Conservation (phyloP, 1,139 yeast species). For the Hemisphaericaspora subhashii region DNA sequence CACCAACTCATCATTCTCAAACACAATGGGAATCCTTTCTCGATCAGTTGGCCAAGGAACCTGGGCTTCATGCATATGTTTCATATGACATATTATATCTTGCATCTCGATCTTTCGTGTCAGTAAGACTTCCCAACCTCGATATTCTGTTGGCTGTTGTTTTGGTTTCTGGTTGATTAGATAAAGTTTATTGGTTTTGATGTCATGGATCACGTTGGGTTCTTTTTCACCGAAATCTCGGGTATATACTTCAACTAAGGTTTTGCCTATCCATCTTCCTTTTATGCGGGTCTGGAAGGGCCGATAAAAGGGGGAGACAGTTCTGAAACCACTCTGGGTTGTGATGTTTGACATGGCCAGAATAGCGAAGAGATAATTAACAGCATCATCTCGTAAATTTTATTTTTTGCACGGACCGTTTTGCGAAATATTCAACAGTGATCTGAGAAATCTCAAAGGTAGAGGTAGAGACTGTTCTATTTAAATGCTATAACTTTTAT, state of each 20-base stretch:
- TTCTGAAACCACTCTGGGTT: slow-evolving; percentile 43
- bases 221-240: slow-evolving; percentile 44
- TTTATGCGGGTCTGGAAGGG: slow-evolving; percentile 43
- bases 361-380: neutral
- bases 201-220: slow-evolving; percentile 25
- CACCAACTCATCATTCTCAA: slow-evolving; percentile 48
- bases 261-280: slow-evolving; percentile 48
- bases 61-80: slow-evolving; percentile 67
- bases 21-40: slow-evolving; percentile 38
- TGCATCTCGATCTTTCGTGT: slow-evolving; percentile 36
- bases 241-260: slow-evolving; percentile 43
- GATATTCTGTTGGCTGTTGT: slow-evolving; percentile 18
- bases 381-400: too few species aligned
- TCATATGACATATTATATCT: slow-evolving; percentile 47
- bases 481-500: too few species aligned
- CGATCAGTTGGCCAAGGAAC: slow-evolving; percentile 25
- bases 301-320: slow-evolving; percentile 48
- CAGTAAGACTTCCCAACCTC: slow-evolving; percentile 25
- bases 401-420: too few species aligned
- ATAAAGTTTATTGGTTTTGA: slow-evolving; percentile 25
- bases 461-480: too few species aligned
- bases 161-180: slow-evolving; percentile 24
- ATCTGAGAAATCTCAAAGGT: too few species aligned
- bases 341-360: slow-evolving; percentile 13
- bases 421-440: neutral